These are phyloP conservation scores for Malassezia equina DNA, from an alignment of 1,284 basidiomycete species.

Conservation along the genomic window DNA sequence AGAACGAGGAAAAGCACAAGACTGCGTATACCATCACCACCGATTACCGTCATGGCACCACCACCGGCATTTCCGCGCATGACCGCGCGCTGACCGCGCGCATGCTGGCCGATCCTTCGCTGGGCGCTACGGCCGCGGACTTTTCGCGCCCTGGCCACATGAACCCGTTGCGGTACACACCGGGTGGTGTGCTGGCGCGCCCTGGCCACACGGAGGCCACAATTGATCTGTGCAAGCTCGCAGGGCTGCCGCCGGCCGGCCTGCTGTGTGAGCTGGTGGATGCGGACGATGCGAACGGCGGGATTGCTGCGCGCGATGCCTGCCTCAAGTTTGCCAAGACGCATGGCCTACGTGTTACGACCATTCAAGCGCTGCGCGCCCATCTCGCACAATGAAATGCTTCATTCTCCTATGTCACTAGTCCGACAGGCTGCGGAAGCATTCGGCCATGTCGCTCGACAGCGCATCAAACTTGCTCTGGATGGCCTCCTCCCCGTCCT, in stretches of 20 bases:
- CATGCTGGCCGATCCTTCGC: constrained; percentile 56
- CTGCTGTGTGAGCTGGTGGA: constrained; percentile 92
- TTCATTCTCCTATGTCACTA: constrained; percentile 16
- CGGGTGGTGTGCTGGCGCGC: constrained; percentile 72
- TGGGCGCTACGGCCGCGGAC: constrained; percentile 52
- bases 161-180: constrained; percentile 77
- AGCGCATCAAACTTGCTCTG: constrained; percentile 39
- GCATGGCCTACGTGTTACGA: constrained; percentile 87
- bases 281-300: constrained; percentile 69
- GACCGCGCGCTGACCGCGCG: constrained; percentile 80
- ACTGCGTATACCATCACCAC: constrained; percentile 96
- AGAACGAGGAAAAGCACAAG: constrained; percentile 79
- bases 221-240: constrained; percentile 74
- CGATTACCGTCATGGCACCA: constrained; percentile 83
- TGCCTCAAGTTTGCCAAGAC: constrained; percentile 81
- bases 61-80: constrained; percentile 92
- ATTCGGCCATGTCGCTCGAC: constrained; percentile 39
- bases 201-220: constrained; percentile 88
- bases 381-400: neutral
- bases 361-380: constrained; percentile 59
- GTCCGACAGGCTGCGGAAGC: constrained; percentile 43
- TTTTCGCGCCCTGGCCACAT: constrained; percentile 90
- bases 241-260: constrained; percentile 67
- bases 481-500: constrained; percentile 45
- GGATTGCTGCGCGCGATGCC: constrained; percentile 92